phyloP scores from a whole-genome alignment of 73 alveolate species.

The Tetrahymena borealis region DNA sequence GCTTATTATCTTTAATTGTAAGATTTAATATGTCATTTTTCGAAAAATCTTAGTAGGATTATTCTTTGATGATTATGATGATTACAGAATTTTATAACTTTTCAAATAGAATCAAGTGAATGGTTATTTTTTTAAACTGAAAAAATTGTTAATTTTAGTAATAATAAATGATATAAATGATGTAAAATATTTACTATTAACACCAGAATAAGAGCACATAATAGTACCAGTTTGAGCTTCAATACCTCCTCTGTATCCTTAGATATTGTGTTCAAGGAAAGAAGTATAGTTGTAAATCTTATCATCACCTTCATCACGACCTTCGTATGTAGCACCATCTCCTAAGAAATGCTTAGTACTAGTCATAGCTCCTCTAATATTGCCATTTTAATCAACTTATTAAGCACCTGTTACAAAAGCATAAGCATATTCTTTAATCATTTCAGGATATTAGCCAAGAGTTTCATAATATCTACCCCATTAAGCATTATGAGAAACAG shows the following conservation, averaged over 20 bases:
- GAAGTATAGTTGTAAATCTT: constrained; percentile 4
- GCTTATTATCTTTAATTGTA: too few species aligned
- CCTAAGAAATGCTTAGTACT: constrained; percentile 46
- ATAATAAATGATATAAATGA: not conserved
- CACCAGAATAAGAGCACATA: constrained; percentile 46
- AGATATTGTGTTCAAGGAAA: constrained; percentile 12
- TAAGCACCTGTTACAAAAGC: constrained; percentile 23
- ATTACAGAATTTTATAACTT: too few species aligned
- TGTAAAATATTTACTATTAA: constrained; percentile 13
- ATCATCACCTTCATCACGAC: constrained; percentile 43
- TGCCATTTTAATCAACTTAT: not conserved
- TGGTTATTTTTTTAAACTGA: too few species aligned
- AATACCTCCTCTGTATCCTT: constrained; percentile 40
- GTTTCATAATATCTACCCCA: constrained; percentile 58
- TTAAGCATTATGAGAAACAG: constrained; percentile 49
- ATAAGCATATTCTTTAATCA: constrained; percentile 15
- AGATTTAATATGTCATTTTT: too few species aligned
- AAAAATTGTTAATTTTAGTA: not conserved
- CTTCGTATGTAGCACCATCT: constrained; percentile 50
- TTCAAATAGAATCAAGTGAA: too few species aligned
- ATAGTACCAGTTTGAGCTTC: constrained; percentile 42
- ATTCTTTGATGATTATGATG: too few species aligned
- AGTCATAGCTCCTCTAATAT: constrained; percentile 28
- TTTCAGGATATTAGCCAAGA: constrained; percentile 9
- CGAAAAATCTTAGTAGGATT: too few species aligned